Base-by-base conservation (phyloP, 257 asterid genomes). In the Salvia rosmarinus region DNA sequence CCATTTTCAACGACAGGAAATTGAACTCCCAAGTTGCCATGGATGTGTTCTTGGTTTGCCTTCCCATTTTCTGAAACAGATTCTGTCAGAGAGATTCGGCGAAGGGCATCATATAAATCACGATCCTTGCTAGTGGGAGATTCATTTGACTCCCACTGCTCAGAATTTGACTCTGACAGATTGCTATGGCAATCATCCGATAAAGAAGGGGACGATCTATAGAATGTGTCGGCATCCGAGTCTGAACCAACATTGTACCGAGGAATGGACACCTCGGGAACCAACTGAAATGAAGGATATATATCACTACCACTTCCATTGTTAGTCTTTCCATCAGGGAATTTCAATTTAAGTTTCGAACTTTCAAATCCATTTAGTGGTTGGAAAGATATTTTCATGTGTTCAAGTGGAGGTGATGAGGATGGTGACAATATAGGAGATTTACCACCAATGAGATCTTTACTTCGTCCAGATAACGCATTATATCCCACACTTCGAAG, bases 271-370 rank as follows among this genome's bases (percentile, higher is more conserved):
- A 74, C 79, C 79, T 88, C 96, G 8, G 99, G 99, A 39, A 95
- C 92, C 85, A 95, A 84, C 88, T 95, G 99, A 83, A 95, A 95
- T 44, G 98, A 89, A 80, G 97, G 96, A 72, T 88, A 95, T 44
- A 77, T 70, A 75, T 82, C 89, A 61, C 82, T 68, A 63, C 83
- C 74, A 51, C 76, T 77, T 80, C 75, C 91, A 52, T 66, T 75
- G 40, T 76, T 79, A 39, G 63, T 70, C 76, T 80, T 84, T 68
- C 88, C 82, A 67, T 88, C 83, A 14, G 96, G 91, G 68, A 95
- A 91, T 79, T 85, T 88, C 74, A 95, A 61, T 69, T 89, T 88
- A 82, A 95, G 80, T 82, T 90, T 90, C 7, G 91, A 84, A 76
- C 84, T 81, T 79, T 88, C 90, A 73, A 66, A 79, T 58, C 90